phyloP scores from a whole-genome alignment of 352 stramenopile species.

The Globisporangium solare region DNA sequence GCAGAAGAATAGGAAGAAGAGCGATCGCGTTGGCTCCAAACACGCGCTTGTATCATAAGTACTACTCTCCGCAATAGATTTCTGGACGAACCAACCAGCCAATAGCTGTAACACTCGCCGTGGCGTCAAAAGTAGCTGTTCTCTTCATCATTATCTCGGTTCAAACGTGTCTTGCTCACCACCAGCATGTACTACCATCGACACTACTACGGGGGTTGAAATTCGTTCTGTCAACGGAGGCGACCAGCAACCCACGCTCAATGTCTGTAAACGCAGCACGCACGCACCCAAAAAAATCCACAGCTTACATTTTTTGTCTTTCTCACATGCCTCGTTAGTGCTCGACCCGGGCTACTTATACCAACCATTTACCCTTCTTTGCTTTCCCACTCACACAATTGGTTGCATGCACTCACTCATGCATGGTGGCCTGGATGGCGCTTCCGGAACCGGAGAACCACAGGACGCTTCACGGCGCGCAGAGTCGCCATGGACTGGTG shows the following conservation, averaged over 20 bases:
- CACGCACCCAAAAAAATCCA: constrained; percentile 12
- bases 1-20: background rate
- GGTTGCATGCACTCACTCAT: constrained; percentile 1
- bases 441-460: constrained; percentile 75
- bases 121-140: background rate
- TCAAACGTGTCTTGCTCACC: background rate
- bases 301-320: constrained; percentile 15
- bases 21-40: background rate
- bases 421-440: constrained; percentile 17
- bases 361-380: constrained; percentile 1
- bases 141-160: background rate
- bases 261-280: background rate
- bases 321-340: constrained; percentile 1
- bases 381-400: background rate
- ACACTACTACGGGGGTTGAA: no score
- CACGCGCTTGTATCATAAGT: background rate
- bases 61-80: background rate
- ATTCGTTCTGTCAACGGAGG: background rate
- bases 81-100: constrained; percentile 2
- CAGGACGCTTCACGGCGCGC: constrained; percentile 73
- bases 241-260: background rate
- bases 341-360: constrained; percentile 1
- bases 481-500: constrained; percentile 84
- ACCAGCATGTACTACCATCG: no score
- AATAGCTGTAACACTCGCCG: background rate